phyloP scores from a whole-genome alignment of 805 yeast genomes.

The Nakazawaea pomicola region DNA sequence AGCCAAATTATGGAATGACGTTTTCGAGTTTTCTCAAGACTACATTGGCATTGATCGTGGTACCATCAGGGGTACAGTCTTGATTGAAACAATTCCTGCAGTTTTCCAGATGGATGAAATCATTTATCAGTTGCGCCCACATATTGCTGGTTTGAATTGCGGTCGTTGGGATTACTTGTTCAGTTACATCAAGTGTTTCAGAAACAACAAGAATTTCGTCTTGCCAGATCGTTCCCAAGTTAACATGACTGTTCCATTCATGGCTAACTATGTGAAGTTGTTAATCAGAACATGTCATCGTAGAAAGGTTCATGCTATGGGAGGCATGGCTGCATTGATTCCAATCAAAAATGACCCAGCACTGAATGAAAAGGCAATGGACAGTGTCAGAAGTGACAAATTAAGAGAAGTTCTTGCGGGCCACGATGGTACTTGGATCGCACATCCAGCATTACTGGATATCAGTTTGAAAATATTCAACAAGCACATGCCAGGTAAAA shows the following conservation, averaged over 20 bases:
- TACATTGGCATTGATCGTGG: constrained; percentile 60
- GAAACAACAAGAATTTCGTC: constrained; percentile 56
- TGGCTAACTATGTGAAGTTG: constrained; percentile 60
- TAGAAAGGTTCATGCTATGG: constrained; percentile 73
- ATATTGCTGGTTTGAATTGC: constrained; percentile 69
- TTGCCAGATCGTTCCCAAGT: constrained; percentile 69
- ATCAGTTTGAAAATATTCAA: constrained; percentile 65
- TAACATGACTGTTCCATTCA: constrained; percentile 64
- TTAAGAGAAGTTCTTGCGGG: constrained; percentile 63
- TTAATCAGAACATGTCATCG: constrained; percentile 65
- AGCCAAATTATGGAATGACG: constrained; percentile 72
- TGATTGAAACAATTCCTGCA: constrained; percentile 68
- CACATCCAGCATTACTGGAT: constrained; percentile 67
- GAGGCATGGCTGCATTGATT: constrained; percentile 77
- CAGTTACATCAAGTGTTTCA: constrained; percentile 61
- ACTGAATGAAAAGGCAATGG: constrained; percentile 61
- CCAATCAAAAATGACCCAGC: constrained; percentile 62
- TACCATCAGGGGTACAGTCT: constrained; percentile 65
- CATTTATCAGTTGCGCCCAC: constrained; percentile 66
- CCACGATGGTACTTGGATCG: constrained; percentile 77
- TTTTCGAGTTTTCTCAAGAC: constrained; percentile 62
- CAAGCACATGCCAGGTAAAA: constrained; percentile 71
- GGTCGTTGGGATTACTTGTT: constrained; percentile 78
- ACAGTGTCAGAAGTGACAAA: constrained; percentile 63
- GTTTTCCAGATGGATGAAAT: constrained; percentile 79